Base-by-base conservation (phyloP, 208 protist species). In the Trypanosoma conorhini region DNA sequence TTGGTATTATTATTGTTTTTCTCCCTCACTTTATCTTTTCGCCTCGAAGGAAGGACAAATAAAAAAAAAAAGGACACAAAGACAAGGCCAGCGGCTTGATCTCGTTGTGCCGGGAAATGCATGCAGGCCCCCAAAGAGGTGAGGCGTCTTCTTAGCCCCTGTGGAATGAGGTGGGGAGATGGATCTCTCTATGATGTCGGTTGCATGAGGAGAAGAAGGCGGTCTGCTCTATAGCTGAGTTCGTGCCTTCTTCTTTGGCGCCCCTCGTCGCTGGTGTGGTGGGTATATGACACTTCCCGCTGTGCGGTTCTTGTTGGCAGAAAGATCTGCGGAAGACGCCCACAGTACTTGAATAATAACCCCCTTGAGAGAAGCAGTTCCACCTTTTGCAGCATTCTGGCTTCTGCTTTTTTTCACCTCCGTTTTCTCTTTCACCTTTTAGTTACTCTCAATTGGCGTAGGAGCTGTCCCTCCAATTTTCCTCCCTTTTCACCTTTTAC, bases 61-160 rank as follows among this genome's bases (percentile, higher is more conserved):
- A n/a, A n/a, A n/a, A n/a, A n/a, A n/a, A n/a, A n/a, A n/a, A n/a
- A n/a, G n/a, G n/a, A n/a, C n/a, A n/a, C n/a, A n/a, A n/a, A 55
- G n/a, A 55, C 21, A 44, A 42, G 38, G 12, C 12, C 12, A 5
- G 38, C 38, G 12, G 38, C 38, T 13, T 42, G 38, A 42, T 30
- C 44, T 10, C 58, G 28, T 48, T 50, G 9, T 7, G 44, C 10
- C 4, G 24, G 10, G 4, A 44, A 19, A 63, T 50, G 62, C 35
- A n/a, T 56, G 17, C 9, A 24, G 31, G 44, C n/a, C 26, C 56
- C n/a, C 8, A 67, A 24, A 35, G 9, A n/a, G 62, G 24, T 21
- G 62, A 67, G 26, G 62, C 62, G 13, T 57, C 42, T 28, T 67
- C 62, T 38, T 19, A 26, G 26, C 28, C 52, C 7, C 42, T 67